phyloP scores from a whole-genome alignment of 1,139 yeast genomes.

The Torulaspora globosa region DNA sequence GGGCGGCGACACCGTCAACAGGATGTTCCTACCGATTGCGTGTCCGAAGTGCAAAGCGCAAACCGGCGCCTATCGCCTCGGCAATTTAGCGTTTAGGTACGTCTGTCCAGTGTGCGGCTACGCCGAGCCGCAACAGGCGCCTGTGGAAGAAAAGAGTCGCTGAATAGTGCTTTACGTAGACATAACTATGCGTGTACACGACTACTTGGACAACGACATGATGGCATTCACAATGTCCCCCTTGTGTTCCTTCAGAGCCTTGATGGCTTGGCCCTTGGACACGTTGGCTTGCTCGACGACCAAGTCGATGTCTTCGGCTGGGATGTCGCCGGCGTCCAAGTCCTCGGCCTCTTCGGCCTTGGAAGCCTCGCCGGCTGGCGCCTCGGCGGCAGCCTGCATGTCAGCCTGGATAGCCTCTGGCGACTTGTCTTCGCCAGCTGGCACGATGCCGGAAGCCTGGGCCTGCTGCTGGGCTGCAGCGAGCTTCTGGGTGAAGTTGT shows the following conservation, averaged over 20 bases:
- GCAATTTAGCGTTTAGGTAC: constrained; percentile 55
- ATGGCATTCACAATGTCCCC: constrained; percentile 96
- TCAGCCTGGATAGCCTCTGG: constrained; percentile 72
- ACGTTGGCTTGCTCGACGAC: constrained; percentile 88
- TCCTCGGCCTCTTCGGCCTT: constrained; percentile 52
- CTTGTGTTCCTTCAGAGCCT: constrained; percentile 82
- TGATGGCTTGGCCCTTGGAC: constrained; percentile 83
- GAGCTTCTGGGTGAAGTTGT: constrained; percentile 81
- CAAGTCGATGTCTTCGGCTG: constrained; percentile 72
- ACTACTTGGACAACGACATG: constrained; percentile 65
- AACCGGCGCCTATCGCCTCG: constrained; percentile 29
- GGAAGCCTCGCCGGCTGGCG: constrained; percentile 34
- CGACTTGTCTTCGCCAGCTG: constrained; percentile 39
- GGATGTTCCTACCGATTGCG: constrained; percentile 21
- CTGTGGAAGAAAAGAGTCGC: neutral
- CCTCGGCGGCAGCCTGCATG: constrained; percentile 69
- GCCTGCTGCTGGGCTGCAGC: constrained; percentile 70
- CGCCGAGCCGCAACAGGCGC: constrained; percentile 3
- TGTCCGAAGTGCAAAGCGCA: constrained; percentile 29
- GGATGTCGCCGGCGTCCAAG: constrained; percentile 76
- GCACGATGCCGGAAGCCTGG: constrained; percentile 38
- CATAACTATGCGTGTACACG: constrained; percentile 16
- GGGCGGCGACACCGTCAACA: constrained; percentile 30
- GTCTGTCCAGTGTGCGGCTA: constrained; percentile 71
- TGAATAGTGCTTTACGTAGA: constrained; percentile 1